Conservation (phyloP, 1,139 yeast species). For the Protomyces arabidopsidicola region DNA sequence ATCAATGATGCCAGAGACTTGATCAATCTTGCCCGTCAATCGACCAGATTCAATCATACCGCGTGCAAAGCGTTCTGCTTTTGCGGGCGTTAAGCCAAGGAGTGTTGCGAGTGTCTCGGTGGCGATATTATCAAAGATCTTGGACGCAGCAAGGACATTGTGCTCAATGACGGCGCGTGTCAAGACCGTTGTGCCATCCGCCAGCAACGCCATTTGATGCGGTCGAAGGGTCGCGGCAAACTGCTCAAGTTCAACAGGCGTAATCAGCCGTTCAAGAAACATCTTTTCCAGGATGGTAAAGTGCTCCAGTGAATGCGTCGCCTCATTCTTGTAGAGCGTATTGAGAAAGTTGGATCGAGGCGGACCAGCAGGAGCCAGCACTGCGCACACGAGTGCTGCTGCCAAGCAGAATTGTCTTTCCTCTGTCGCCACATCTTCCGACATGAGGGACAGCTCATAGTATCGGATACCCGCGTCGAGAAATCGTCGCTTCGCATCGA, state of each 20-base stretch:
- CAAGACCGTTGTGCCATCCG: slow-evolving; percentile 40
- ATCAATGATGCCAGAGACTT: slow-evolving; percentile 38
- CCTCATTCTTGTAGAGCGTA: slow-evolving; percentile 39
- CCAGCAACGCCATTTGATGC: slow-evolving; percentile 36
- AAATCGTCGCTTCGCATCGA: slow-evolving; percentile 39
- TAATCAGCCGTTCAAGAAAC: slow-evolving; percentile 37
- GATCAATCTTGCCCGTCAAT: slow-evolving; percentile 40
- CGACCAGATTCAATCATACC: slow-evolving; percentile 41
- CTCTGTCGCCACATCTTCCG: slow-evolving; percentile 36
- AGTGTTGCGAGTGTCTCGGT: slow-evolving; percentile 37
- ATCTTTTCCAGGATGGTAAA: slow-evolving; percentile 38
- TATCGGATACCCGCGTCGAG: slow-evolving; percentile 40
- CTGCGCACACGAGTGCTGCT: slow-evolving; percentile 39
- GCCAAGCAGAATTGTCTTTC: slow-evolving; percentile 38
- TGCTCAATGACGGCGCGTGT: slow-evolving; percentile 41
- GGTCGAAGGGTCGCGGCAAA: slow-evolving; percentile 36
- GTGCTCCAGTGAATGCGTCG: slow-evolving; percentile 34
- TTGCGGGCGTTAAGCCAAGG: slow-evolving; percentile 35
- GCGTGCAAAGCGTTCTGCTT: slow-evolving; percentile 40
- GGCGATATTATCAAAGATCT: slow-evolving; percentile 39
- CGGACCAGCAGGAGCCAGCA: slow-evolving; percentile 42
- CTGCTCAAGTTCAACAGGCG: slow-evolving; percentile 36
- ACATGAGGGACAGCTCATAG: slow-evolving; percentile 38
- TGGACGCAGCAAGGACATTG: slow-evolving; percentile 40
- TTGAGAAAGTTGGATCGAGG: slow-evolving; percentile 38